Base-by-base conservation (phyloP, 106 monocot genomes). In the Triglochin maritima region DNA sequence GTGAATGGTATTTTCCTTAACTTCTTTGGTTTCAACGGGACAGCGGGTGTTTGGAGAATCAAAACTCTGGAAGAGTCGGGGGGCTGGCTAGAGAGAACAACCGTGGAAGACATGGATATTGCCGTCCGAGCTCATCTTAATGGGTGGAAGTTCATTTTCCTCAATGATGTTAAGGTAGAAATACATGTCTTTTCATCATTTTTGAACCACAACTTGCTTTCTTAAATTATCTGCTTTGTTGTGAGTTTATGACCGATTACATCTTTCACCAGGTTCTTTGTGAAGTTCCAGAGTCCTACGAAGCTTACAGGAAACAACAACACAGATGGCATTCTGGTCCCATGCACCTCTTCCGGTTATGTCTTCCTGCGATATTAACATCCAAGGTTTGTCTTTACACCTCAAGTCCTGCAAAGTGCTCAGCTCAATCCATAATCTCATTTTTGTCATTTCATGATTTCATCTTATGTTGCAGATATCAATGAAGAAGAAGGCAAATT, bases 271-370 rank as follows among this genome's bases (percentile, higher is more conserved):
- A 84, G 87, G 87, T 81, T 29, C 64, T 84, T 13, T 88, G 87
- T 74, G 84, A 88, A 79, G 71, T 88, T 47, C 87, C 87, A 9
- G 84, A 82, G 58, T 84, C 84, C 0, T 88, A 84, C 1, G 87
- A 88, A 61, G 84, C 87, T 47, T 88, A 88, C 29, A 65, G 84
- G 58, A 88, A 88, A 49, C 87, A 88, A 63, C 87, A 88, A 46
- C 84, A 88, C 57, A 76, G 87, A 57, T 88, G 87, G 87, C 87
- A 88, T 63, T 88, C 87, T 16, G 87, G 87, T 13, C 87, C 87
- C 17, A 88, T 88, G 87, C 84, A 84, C 53, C 77, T 88, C n/a
- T 88, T 88, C 50, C 76, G 84, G 2, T 48, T 88, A 43, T 88
- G 87, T 41, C 77, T 88, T 72, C 87, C 77, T 43, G 72, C 51